Base-by-base conservation (phyloP, 2,329 filamentous ascomycete genomes). In the Alternaria dauci region DNA sequence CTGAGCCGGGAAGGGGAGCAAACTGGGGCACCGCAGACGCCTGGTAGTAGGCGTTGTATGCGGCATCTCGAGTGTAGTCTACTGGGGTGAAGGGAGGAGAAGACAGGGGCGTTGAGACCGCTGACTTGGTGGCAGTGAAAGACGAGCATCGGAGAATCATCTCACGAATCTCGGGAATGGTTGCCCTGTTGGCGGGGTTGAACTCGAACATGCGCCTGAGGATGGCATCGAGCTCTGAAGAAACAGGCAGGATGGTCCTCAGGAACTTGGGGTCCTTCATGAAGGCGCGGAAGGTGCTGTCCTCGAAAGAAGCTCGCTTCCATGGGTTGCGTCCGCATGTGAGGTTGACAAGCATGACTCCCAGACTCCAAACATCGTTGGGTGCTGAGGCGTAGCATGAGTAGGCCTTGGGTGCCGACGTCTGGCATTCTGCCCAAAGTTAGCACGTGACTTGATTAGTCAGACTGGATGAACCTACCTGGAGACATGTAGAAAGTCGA, bases 401-500 rank as follows among this genome's bases (percentile, higher is more conserved):
- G 76, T 85, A 85, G 79, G 84, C 87, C 86, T 87, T 88, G 73
- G 83, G 90, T 81, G 85, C 85, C 58, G 89, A 86, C 72, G 93
- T 92, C 80, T 97, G 88, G 78, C 95, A 99, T 87, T 99, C 95
- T 97, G 80, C 55, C 67, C 53, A 63, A 34, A 11, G 55, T 76
- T 69, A 75, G 68, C 71, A 70, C 62, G 63, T 65, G 65, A 67
- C 58, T 54, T 20, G 4, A 25, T 32, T 39, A 46, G 18, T 30
- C 23, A 36, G 38, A 9, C 43, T 65, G 16, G 12, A 73, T 72
- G 71, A 68, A 83, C 87, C 79, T 91, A 97, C 94, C 94, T 87
- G 95, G 95, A 76, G 93, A 97, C 95, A 98, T 99, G 83, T 99
- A 99, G 76, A 98, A 98, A 14, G 94, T 98, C 32, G 95, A 98